phyloP scores from a whole-genome alignment of 2,329 filamentous ascomycete genomes.

The Cytospora chrysosperma region DNA sequence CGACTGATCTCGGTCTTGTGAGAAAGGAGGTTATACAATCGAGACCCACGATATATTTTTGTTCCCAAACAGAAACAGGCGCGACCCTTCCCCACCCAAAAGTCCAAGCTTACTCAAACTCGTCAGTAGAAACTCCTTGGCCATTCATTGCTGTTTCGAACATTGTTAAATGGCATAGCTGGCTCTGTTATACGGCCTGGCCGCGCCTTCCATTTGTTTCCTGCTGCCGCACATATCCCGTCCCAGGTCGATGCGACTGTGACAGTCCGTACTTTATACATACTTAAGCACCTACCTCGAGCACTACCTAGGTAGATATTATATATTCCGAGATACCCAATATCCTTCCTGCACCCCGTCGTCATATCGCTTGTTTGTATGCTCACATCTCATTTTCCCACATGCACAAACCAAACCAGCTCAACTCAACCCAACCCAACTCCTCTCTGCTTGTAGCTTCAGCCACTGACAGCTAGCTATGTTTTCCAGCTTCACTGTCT shows the following conservation, averaged over 20 bases:
- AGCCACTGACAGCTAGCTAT: conserved; percentile 28
- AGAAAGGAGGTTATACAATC: neutral
- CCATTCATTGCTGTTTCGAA: conserved; percentile 16
- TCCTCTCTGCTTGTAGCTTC: conserved; percentile 18
- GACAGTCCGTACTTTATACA: conserved; percentile 5
- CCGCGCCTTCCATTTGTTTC: neutral
- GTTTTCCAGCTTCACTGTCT: conserved; percentile 31
- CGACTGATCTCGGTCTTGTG: neutral
- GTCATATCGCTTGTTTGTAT: conserved; percentile 12
- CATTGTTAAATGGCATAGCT: conserved; percentile 13
- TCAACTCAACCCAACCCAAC: too few species aligned
- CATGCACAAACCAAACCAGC: too few species aligned
- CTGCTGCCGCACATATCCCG: conserved; percentile 8
- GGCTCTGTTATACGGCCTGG: conserved; percentile 12
- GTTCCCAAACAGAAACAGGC: conserved; percentile 10
- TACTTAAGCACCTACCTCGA: conserved; percentile 1
- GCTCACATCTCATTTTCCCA: neutral
- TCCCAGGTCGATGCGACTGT: neutral
- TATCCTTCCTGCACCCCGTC: conserved; percentile 4
- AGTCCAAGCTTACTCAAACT: conserved; percentile 17
- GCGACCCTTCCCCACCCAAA: too few species aligned
- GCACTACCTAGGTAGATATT: neutral
- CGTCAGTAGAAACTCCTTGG: neutral
- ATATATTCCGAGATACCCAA: neutral
- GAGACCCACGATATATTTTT: neutral